Percentiles rank a stretch among this genome's conserved stretches.
These are phyloP conservation scores for Fusarium fracticaudum DNA, from an alignment of 2,329 filamentous ascomycete genomes.

Conservation along the genomic window DNA sequence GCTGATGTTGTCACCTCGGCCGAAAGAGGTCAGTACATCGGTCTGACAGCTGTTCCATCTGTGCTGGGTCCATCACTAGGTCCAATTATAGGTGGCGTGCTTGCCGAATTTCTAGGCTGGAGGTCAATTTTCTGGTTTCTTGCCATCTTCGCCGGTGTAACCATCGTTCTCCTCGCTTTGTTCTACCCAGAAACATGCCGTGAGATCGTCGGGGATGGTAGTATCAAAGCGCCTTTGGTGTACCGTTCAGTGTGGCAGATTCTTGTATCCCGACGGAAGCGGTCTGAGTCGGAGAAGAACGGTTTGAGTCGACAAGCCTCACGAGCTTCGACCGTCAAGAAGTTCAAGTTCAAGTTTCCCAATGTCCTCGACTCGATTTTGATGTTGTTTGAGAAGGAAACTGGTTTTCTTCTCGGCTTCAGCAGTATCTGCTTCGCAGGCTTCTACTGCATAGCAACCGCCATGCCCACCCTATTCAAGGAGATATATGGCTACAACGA, in stretches of 20 bases:
- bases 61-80: constrained; percentile 61
- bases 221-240: constrained; percentile 51
- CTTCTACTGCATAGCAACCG: constrained; percentile 59
- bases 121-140: constrained; percentile 71
- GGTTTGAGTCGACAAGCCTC: constrained; percentile 23
- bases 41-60: constrained; percentile 58
- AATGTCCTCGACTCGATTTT: constrained; percentile 54
- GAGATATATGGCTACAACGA: constrained; percentile 69
- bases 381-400: constrained; percentile 55
- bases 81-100: constrained; percentile 67
- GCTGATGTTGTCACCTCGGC: constrained; percentile 70
- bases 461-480: constrained; percentile 55
- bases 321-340: constrained; percentile 21
- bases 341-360: constrained; percentile 50
- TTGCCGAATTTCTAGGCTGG: constrained; percentile 68
- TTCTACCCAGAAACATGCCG: constrained; percentile 66
- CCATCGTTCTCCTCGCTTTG: constrained; percentile 54
- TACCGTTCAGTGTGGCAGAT: constrained; percentile 50
- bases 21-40: constrained; percentile 70
- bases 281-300: neutral
- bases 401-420: constrained; percentile 56
- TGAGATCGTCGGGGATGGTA: constrained; percentile 62
- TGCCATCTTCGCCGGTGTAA: constrained; percentile 55
- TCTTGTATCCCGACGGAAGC: constrained; percentile 33
- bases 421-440: constrained; percentile 59